Percentiles rank a stretch among this genome's conserved stretches.
Evolutionary conservation across 345 rosid species (phyloP).

Genomic region (Salix purpurea): DNA sequence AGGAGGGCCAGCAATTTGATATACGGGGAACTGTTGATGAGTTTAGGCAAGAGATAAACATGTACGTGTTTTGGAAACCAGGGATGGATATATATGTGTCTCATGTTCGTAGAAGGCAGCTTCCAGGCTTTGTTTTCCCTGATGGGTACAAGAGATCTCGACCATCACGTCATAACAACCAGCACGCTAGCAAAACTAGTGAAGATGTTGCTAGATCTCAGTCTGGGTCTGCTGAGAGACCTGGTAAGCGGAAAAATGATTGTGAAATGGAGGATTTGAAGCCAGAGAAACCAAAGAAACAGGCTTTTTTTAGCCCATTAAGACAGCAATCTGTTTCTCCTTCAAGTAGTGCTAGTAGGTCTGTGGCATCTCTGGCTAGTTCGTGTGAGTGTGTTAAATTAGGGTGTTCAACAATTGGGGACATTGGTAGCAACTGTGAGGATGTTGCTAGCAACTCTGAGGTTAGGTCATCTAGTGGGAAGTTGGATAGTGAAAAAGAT

Average conservation of each 20-base stretch:
- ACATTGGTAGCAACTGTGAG: constrained; percentile 10
- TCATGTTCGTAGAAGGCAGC: constrained; percentile 68
- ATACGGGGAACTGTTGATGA: constrained; percentile 62
- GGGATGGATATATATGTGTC: constrained; percentile 69
- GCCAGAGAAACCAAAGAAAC: constrained; percentile 46
- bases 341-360: constrained; percentile 30
- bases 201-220: constrained; percentile 37
- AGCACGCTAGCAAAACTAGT: constrained; percentile 39
- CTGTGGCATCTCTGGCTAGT: constrained; percentile 36
- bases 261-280: constrained; percentile 33
- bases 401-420: constrained; percentile 19
- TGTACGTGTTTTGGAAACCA: constrained; percentile 64
- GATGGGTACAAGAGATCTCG: constrained; percentile 53
- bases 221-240: constrained; percentile 44
- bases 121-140: constrained; percentile 65
- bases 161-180: constrained; percentile 44
- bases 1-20: constrained; percentile 74
- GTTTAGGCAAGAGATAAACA: constrained; percentile 53
- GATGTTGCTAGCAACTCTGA: constrained; percentile 19
- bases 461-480: constrained; percentile 23
- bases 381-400: constrained; percentile 26
- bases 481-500: constrained; percentile 21
- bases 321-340: constrained; percentile 44
- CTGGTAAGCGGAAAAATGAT: constrained; percentile 44
- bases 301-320: constrained; percentile 44